Percentiles rank a stretch among this genome's conserved stretches.
These are phyloP conservation scores for Fusarium pseudograminearum DNA, from an alignment of 2,329 filamentous ascomycete species.

Conservation along the genomic window DNA sequence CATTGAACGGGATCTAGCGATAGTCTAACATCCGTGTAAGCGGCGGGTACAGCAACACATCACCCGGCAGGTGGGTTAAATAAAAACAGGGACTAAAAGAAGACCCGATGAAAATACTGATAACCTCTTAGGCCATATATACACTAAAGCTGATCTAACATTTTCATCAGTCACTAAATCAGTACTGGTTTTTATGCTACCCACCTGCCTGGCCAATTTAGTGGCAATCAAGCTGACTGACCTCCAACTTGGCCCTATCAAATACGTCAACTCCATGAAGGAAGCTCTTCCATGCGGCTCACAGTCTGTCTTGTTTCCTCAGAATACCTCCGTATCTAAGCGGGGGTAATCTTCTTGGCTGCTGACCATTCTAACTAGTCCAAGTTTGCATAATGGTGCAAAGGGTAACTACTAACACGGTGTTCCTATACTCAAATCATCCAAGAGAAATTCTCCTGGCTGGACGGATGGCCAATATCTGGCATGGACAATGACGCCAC, in stretches of 20 bases:
- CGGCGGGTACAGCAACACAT: neutral
- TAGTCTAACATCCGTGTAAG: constrained; percentile 1
- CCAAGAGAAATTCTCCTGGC: neutral
- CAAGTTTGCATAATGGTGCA: neutral
- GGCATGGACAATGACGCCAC: neutral
- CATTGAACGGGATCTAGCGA: neutral
- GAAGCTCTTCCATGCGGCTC: neutral
- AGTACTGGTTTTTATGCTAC: too few relatives aligned
- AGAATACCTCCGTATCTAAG: neutral
- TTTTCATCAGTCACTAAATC: too few relatives aligned
- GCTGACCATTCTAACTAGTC: neutral
- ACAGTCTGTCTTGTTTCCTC: neutral
- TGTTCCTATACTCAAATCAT: neutral
- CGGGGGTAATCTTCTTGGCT: neutral
- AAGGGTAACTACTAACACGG: neutral
- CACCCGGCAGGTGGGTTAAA: too few relatives aligned
- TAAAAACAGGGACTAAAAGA: too few relatives aligned
- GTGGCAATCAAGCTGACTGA: constrained; percentile 2
- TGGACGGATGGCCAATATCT: neutral
- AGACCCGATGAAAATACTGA: too few relatives aligned
- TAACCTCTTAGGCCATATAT: too few relatives aligned
- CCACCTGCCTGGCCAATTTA: too few relatives aligned
- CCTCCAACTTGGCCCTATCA: constrained; percentile 1
- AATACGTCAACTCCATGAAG: neutral
- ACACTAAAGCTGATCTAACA: too few relatives aligned